Percentiles rank a stretch among this genome's conserved stretches.
phyloP scores from a whole-genome alignment of 768 basidiomycete genomes.

The Piloderma croceum region DNA sequence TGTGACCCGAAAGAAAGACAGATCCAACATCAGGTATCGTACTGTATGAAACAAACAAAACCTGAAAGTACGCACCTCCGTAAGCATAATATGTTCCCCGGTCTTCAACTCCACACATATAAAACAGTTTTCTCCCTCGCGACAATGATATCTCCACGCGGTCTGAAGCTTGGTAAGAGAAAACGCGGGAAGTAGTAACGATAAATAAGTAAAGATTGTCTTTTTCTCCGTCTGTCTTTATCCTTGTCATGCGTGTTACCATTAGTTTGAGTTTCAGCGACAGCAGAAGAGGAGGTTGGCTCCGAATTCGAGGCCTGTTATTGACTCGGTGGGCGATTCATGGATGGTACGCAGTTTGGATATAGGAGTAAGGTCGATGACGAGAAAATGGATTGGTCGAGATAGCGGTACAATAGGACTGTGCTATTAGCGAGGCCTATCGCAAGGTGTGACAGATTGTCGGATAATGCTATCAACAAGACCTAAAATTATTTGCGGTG shows the following conservation, averaged over 20 bases:
- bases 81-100: slow-evolving; percentile 84
- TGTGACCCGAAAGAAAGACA: slow-evolving; percentile 70
- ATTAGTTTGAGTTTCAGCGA: too few relatives aligned
- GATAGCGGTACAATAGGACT: slow-evolving; percentile 83
- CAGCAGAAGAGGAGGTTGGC: too few relatives aligned
- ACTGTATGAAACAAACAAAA: too few relatives aligned
- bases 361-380: slow-evolving; percentile 59
- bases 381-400: slow-evolving; percentile 83
- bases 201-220: slow-evolving; percentile 63
- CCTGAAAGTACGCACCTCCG: slow-evolving; percentile 55
- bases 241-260: too few relatives aligned
- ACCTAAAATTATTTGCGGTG: too few relatives aligned
- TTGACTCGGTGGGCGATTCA: slow-evolving; percentile 80
- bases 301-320: slow-evolving; percentile 88
- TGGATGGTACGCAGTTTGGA: slow-evolving; percentile 83
- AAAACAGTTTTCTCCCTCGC: slow-evolving; percentile 91
- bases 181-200: slow-evolving; percentile 79
- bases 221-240: slow-evolving; percentile 37
- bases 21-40: slow-evolving; percentile 45
- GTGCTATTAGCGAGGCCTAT: slow-evolving; percentile 94
- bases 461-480: slow-evolving; percentile 73
- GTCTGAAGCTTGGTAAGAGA: slow-evolving; percentile 68
- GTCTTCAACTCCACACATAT: slow-evolving; percentile 76
- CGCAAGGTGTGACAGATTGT: slow-evolving; percentile 76
- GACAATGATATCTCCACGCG: slow-evolving; percentile 65